phyloP scores from a whole-genome alignment of 768 basidiomycete species.

The Auriculariales sp. region DNA sequence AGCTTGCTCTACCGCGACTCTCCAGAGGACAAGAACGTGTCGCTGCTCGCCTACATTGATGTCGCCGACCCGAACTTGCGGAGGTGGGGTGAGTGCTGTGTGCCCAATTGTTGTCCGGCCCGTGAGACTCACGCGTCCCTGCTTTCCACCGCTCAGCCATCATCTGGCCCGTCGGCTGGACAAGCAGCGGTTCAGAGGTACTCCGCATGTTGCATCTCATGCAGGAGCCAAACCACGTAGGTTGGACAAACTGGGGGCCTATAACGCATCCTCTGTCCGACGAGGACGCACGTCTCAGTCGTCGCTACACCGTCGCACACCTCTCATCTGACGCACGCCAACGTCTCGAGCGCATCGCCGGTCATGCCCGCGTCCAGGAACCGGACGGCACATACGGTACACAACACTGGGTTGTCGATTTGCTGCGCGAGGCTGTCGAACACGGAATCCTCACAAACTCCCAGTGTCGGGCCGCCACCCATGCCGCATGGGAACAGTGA shows the following conservation, averaged over 20 bases:
- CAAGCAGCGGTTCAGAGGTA: not conserved
- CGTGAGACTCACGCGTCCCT: no score
- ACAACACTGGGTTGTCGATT: not conserved
- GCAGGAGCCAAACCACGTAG: not conserved
- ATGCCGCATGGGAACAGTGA: not conserved
- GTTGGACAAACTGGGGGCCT: not conserved
- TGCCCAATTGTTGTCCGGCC: no score
- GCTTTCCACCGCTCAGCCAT: no score
- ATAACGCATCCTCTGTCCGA: not conserved
- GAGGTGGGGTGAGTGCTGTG: no score
- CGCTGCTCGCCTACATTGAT: not conserved
- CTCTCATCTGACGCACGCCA: not conserved
- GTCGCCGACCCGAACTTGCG: not conserved
- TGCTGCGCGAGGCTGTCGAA: not conserved
- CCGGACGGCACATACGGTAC: not conserved
- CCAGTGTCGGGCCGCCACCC: not conserved
- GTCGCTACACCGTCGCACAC: not conserved
- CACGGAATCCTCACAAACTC: not conserved
- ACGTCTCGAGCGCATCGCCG: not conserved
- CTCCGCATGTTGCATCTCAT: not conserved
- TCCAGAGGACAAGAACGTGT: not conserved
- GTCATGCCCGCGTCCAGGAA: not conserved
- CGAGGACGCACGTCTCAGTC: not conserved
- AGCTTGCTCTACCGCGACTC: not conserved
- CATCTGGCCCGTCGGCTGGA: not conserved